These are phyloP conservation scores for Saururus chinensis DNA, from an alignment of 164 flowering plant genomes.

Conservation along the genomic window DNA sequence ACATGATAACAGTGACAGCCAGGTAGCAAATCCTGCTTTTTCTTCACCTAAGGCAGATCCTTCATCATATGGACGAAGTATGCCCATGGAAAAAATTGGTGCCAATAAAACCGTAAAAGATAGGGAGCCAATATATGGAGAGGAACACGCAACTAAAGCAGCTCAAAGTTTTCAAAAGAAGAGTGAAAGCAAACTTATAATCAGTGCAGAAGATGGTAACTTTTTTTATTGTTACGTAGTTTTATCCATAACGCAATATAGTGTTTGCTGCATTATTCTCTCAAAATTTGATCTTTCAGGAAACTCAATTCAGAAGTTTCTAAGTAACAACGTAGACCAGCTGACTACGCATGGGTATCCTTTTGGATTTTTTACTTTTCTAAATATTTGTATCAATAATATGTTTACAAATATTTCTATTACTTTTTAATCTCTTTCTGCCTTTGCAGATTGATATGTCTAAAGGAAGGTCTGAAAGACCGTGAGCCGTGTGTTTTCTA, in stretches of 20 bases:
- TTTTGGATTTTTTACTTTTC: too few species aligned
- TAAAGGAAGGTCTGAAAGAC: too few species aligned
- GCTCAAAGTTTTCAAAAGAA: conserved; percentile 37
- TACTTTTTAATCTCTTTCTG: too few species aligned
- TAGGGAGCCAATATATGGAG: too few species aligned
- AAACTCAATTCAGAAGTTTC: conserved; percentile 51
- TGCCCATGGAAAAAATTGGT: conserved; percentile 93
- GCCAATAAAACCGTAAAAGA: conserved; percentile 28
- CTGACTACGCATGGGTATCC: too few species aligned
- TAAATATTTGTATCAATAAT: too few species aligned
- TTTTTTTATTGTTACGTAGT: background rate
- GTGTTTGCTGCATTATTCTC: background rate
- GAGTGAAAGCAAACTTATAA: conserved; percentile 21
- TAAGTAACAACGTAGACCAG: conserved; percentile 13
- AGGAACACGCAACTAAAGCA: conserved; percentile 17
- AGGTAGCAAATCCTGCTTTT: too few species aligned
- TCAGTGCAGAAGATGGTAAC: conserved; percentile 6
- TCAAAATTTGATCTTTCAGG: conserved; percentile 29
- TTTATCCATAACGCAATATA: too few species aligned
- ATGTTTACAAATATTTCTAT: too few species aligned
- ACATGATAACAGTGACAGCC: too few species aligned
- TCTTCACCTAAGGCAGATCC: conserved; percentile 14
- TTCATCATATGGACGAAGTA: conserved; percentile 36
- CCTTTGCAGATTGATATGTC: too few species aligned
- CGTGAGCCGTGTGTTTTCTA: too few species aligned